Evolutionary conservation across 2,329 filamentous ascomycete genomes (phyloP).

Genomic region (Paramyrothecium sp.): DNA sequence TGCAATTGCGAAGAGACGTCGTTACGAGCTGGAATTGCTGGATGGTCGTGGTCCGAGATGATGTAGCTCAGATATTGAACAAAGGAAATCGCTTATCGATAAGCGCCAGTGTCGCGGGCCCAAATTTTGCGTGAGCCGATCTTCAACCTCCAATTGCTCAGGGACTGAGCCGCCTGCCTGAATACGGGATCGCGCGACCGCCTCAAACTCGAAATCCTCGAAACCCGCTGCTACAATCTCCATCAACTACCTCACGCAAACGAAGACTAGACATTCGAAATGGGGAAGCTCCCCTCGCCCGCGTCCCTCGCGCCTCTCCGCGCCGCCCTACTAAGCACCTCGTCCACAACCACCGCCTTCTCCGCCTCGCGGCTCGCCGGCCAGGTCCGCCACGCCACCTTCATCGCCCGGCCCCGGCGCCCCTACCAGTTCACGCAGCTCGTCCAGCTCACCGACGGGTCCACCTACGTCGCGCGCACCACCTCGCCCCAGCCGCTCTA

Average conservation of each 20-base stretch:
- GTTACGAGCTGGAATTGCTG: background rate
- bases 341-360: slow-evolving; percentile 20
- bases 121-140: slow-evolving; percentile 22
- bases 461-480: slow-evolving; percentile 76
- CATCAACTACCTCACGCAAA: background rate
- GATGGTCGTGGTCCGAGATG: background rate
- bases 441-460: slow-evolving; percentile 87
- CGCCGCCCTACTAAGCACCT: slow-evolving; percentile 23
- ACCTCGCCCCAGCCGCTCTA: slow-evolving; percentile 66
- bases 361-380: slow-evolving; percentile 28
- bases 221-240: background rate
- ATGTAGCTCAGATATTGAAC: background rate
- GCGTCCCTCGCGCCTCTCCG: slow-evolving; percentile 26
- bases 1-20: slow-evolving; percentile 6
- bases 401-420: slow-evolving; percentile 82
- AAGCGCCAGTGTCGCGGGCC: slow-evolving; percentile 15
- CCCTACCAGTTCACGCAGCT: slow-evolving; percentile 98
- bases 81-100: slow-evolving; percentile 24
- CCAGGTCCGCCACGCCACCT: slow-evolving; percentile 78
- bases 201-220: background rate
- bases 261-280: slow-evolving; percentile 8
- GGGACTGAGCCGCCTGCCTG: background rate
- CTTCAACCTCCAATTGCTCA: slow-evolving; percentile 5
- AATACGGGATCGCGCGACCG: too few relatives aligned
- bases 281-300: slow-evolving; percentile 28